These are phyloP conservation scores for Phlyctochytrium planicorne DNA, from an alignment of 192 early-diverging fungal species.

Conservation along the genomic window DNA sequence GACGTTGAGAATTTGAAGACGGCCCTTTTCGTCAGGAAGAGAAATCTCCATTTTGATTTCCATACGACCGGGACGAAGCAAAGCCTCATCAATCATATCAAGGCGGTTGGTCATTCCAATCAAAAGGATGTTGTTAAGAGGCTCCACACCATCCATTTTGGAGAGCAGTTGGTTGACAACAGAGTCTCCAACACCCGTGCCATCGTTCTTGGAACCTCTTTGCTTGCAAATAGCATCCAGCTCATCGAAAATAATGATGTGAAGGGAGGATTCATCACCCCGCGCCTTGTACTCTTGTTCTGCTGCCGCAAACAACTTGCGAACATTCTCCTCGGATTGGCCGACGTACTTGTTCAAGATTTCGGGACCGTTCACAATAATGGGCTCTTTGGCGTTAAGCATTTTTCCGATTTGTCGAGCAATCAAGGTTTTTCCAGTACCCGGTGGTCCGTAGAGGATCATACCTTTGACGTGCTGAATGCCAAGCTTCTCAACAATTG, in stretches of 20 bases:
- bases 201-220: constrained; percentile 86
- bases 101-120: constrained; percentile 99
- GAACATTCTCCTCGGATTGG: constrained; percentile 93
- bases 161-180: constrained; percentile 96
- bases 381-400: constrained; percentile 91
- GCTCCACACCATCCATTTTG: constrained; percentile 99
- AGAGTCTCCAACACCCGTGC: constrained; percentile 94
- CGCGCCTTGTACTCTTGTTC: constrained; percentile 93
- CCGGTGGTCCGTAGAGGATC: constrained; percentile 70
- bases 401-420: constrained; percentile 99
- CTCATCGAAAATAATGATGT: constrained; percentile 99
- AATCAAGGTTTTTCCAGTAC: constrained; percentile 97
- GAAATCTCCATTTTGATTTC: constrained; percentile 98
- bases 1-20: constrained; percentile 93
- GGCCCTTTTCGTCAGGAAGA: constrained; percentile 88
- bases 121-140: constrained; percentile 95
- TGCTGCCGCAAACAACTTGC: constrained; percentile 93
- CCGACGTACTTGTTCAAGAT: constrained; percentile 96
- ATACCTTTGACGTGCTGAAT: constrained; percentile 98
- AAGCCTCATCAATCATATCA: constrained; percentile 97
- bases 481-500: constrained; percentile 90
- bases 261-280: constrained; percentile 85
- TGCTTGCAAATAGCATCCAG: constrained; percentile 99
- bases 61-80: constrained; percentile 91
- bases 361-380: constrained; percentile 95